Conservation (phyloP, 73 alveolate genomes). For the Paramecium sonneborni region DNA sequence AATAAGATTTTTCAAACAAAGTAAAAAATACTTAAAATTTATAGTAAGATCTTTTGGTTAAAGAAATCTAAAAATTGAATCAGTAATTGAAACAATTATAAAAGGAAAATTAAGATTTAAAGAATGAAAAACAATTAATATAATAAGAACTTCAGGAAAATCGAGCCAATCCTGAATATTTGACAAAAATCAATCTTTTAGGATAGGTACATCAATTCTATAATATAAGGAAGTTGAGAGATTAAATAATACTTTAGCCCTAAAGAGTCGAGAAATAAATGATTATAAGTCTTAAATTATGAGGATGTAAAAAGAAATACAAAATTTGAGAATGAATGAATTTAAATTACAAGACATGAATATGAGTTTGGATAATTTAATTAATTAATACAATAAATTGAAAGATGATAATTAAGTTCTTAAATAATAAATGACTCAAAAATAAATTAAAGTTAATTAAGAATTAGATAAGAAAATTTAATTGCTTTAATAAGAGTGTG, state of each 20-base stretch:
- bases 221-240: conserved; percentile 35
- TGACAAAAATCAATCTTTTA: neutral
- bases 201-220: conserved; percentile 19
- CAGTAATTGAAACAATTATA: neutral
- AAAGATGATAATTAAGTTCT: neutral
- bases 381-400: neutral
- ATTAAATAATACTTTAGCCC: conserved; percentile 6
- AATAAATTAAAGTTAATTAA: neutral
- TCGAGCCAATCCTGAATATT: neutral
- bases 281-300: neutral
- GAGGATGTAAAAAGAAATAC: conserved; percentile 6
- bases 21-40: neutral
- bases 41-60: neutral
- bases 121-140: neutral
- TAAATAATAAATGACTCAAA: neutral
- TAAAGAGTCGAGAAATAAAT: conserved; percentile 16
- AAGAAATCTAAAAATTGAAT: conserved; percentile 10
- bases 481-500: neutral
- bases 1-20: neutral
- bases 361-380: conserved; percentile 3
- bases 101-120: neutral
- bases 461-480: neutral
- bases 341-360: neutral
- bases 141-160: neutral
- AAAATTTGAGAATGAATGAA: conserved; percentile 40